Base-by-base conservation (phyloP, 805 yeast genomes). In the Saccharomycopsis oosterbeekiorum region DNA sequence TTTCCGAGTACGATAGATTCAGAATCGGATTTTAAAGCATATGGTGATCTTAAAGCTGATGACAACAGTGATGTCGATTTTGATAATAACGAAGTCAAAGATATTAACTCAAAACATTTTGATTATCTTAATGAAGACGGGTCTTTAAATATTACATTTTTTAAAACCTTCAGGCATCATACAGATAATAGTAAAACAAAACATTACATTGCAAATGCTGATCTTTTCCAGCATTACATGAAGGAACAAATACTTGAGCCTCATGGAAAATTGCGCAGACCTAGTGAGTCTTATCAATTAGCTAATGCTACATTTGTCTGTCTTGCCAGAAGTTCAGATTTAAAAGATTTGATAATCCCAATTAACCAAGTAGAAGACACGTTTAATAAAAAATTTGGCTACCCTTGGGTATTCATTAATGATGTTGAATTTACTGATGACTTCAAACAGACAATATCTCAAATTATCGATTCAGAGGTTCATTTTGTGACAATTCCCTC, bases 391-490 rank as follows among this genome's bases (percentile, higher is more conserved):
- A 86, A 87, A 67, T 89, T 84, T 71, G 78, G 80, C 57, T 89
- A 89, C 69, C 96, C 96, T 0, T 89, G 89, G 74, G 88, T 89
- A 1, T 86, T 89, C 62, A 69, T 89, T 47, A 89, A 89, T 68
- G 96, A 90, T 68, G 76, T 74, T 60, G 84, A 84, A 3, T 89
- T 89, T 69, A 73, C 81, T 1, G 80, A 81, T 0, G 70, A 70
- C 29, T 89, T 89, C 75, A 85, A 76, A 68, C 65, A 71, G 3
- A 68, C 69, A 21, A 75, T 88, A 51, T 59, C 63, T 43, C 68
- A 70, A 12, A 69, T 68, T n/a, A 67, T 79, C 67, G 39, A 65
- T 58, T 63, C 84, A 0, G 70, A 74, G 29, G 70, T 76, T 40
- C 75, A 72, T 62, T 84, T 83, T 67, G 85, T 81, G 37, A 65